phyloP scores from a whole-genome alignment of 768 basidiomycete genomes.

The Sporobolomyces phaffii region DNA sequence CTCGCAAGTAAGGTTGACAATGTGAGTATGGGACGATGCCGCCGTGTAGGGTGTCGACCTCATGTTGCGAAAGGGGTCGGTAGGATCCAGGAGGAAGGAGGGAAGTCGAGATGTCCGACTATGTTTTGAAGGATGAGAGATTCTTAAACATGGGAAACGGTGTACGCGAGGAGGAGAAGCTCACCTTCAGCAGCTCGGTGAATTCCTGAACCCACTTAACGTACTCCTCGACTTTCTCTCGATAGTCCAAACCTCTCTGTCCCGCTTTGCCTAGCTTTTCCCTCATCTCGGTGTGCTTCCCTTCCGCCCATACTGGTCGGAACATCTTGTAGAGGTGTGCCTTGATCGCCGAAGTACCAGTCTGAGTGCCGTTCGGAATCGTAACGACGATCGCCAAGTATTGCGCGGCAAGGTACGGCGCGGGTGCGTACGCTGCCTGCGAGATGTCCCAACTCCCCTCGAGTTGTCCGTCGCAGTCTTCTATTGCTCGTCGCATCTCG shows the following conservation, averaged over 20 bases:
- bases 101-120: constrained; percentile 14
- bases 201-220: constrained; percentile 58
- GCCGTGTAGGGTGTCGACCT: constrained; percentile 7
- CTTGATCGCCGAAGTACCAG: constrained; percentile 69
- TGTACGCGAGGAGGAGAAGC: constrained; percentile 41
- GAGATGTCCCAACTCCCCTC: constrained; percentile 19
- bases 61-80: constrained; percentile 28
- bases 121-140: neutral
- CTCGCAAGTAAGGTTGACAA: constrained; percentile 65
- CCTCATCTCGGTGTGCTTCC: constrained; percentile 61
- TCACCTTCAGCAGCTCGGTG: constrained; percentile 57
- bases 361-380: constrained; percentile 56
- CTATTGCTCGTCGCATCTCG: constrained; percentile 30
- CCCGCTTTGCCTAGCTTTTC: constrained; percentile 57
- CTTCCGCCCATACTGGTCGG: constrained; percentile 61
- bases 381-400: constrained; percentile 73
- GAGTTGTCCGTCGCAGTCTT: constrained; percentile 26
- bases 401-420: constrained; percentile 63
- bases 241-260: constrained; percentile 39
- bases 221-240: constrained; percentile 51
- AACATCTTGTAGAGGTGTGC: constrained; percentile 90
- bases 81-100: constrained; percentile 20
- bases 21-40: constrained; percentile 60
- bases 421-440: constrained; percentile 22
- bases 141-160: too few relatives aligned